A percentile compares a stretch with the other conserved stretches of the same genome.
Conservation (phyloP, 2,329 filamentous ascomycete species). For the Cordyceps tenuipes region DNA sequence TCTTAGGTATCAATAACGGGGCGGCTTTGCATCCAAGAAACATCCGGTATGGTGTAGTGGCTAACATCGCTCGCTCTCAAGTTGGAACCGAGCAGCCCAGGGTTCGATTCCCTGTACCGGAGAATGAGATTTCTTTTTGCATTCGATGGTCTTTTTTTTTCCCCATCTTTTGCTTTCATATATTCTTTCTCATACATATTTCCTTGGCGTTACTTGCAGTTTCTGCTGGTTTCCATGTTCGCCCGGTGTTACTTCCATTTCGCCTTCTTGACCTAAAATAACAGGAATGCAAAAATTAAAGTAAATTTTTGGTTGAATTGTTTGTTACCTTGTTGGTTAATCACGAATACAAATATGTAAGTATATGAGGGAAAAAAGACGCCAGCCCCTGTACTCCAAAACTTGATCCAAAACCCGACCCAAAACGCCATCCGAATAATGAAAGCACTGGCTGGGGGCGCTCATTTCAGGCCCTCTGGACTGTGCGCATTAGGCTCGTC, state of each 20-base stretch:
- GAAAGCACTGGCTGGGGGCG: neutral
- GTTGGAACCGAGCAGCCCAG: constrained; percentile 7
- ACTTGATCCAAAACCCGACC: too few relatives aligned
- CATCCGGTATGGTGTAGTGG: constrained; percentile 29
- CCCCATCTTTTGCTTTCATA: neutral
- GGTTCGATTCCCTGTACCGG: constrained; percentile 12
- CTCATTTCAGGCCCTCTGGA: neutral
- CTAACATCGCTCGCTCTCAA: constrained; percentile 29
- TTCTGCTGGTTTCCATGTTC: too few relatives aligned
- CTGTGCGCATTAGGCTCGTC: neutral
- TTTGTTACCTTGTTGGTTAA: neutral
- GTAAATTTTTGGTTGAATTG: neutral
- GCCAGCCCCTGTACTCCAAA: neutral
- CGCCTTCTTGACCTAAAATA: too few relatives aligned
- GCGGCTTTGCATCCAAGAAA: neutral
- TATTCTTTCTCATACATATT: neutral
- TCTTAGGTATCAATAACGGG: neutral
- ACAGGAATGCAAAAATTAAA: too few relatives aligned
- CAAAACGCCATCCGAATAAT: constrained; percentile 8
- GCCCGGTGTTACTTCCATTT: too few relatives aligned
- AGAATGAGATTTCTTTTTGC: too few relatives aligned
- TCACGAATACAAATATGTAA: neutral
- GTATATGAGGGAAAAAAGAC: neutral
- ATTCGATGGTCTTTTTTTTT: neutral
- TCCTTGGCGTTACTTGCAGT: neutral